Percentiles rank a stretch among this genome's conserved stretches.
phyloP scores from a whole-genome alignment of 1,284 basidiomycete genomes.

The Apiotrichum montevideense region DNA sequence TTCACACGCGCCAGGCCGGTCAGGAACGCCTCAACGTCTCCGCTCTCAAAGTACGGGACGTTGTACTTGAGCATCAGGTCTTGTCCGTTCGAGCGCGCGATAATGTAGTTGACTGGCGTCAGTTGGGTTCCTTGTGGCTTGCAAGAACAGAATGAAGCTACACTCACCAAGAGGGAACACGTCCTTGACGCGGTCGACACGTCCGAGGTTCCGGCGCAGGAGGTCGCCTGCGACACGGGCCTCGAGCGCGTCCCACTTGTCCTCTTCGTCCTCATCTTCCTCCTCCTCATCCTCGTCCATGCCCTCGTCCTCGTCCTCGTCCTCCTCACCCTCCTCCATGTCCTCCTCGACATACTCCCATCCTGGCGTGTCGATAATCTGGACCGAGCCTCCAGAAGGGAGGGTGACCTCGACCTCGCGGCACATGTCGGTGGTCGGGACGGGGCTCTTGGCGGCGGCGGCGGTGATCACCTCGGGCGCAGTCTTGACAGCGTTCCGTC shows the following conservation, averaged over 20 bases:
- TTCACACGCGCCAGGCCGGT: constrained; percentile 72
- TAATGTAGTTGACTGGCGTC: constrained; percentile 61
- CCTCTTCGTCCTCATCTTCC: constrained; percentile 47
- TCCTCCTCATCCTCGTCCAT: constrained; percentile 45
- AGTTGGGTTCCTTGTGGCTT: not conserved
- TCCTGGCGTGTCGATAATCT: constrained; percentile 80
- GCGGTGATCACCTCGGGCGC: constrained; percentile 58
- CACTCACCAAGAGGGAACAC: constrained; percentile 64
- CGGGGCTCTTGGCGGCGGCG: constrained; percentile 52
- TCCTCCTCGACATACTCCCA: constrained; percentile 54
- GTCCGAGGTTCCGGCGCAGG: constrained; percentile 70
- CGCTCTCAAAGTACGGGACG: constrained; percentile 72
- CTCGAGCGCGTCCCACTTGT: constrained; percentile 49
- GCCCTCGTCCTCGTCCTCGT: constrained; percentile 25
- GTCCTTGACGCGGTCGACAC: constrained; percentile 83
- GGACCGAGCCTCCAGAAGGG: constrained; percentile 49
- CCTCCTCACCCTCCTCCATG: constrained; percentile 42
- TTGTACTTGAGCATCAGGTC: constrained; percentile 86
- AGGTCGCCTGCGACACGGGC: constrained; percentile 60
- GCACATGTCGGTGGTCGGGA: constrained; percentile 63
- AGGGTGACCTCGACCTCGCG: constrained; percentile 56
- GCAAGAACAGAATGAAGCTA: not conserved
- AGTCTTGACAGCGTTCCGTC: constrained; percentile 39
- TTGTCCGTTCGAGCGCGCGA: constrained; percentile 65
- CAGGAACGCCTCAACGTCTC: constrained; percentile 70